Percentiles rank a stretch among this genome's conserved stretches.
Conservation (phyloP, 768 basidiomycete genomes). For the Leccinum subgranulosum region DNA sequence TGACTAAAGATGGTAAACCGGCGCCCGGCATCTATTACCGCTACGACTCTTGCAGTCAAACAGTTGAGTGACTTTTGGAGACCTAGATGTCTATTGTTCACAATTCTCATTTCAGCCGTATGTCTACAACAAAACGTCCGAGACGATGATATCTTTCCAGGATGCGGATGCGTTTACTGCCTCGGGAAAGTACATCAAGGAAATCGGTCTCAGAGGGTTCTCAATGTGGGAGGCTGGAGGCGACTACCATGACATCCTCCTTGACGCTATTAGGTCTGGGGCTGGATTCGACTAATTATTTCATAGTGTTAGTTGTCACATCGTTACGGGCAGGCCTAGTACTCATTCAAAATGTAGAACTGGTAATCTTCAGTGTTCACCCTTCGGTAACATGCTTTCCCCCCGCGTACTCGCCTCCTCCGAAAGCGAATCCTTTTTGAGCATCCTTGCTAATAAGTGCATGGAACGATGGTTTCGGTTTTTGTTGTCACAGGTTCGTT, state of each 20-base stretch:
- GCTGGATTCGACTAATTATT: slow-evolving; percentile 1
- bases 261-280: slow-evolving; percentile 47
- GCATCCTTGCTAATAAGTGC: neutral
- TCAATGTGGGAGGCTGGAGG: slow-evolving; percentile 72
- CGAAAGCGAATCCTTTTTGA: neutral
- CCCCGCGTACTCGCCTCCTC: neutral
- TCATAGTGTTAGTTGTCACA: neutral
- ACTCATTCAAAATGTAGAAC: neutral
- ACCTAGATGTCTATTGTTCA: neutral
- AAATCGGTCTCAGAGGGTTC: slow-evolving; percentile 58
- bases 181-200: slow-evolving; percentile 60
- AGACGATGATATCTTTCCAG: slow-evolving; percentile 67
- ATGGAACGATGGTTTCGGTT: neutral
- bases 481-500: neutral
- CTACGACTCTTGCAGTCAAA: slow-evolving; percentile 71
- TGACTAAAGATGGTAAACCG: slow-evolving; percentile 30
- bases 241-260: slow-evolving; percentile 56
- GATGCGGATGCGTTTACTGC: slow-evolving; percentile 53
- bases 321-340: too few relatives aligned
- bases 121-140: slow-evolving; percentile 54
- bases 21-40: slow-evolving; percentile 48
- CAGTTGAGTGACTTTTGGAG: slow-evolving; percentile 42
- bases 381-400: neutral
- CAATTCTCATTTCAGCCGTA: slow-evolving; percentile 46
- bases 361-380: neutral